Evolutionary conservation across 805 yeast genomes (phyloP), one percentile per base, ranked within the genome.

Genomic region (Blastobotrys mokoenaii): DNA sequence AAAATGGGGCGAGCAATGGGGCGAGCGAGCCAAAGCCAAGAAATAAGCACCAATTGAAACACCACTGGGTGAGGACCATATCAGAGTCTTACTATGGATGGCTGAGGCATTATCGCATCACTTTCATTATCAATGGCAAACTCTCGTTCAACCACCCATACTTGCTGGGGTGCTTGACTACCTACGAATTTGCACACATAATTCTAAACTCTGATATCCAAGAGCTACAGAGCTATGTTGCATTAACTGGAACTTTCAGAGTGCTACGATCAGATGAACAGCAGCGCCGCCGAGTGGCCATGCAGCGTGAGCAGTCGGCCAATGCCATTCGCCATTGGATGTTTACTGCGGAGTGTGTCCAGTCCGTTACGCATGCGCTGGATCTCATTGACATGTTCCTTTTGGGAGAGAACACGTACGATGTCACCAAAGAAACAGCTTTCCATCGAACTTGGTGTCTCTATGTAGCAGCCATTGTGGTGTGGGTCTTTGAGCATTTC

Each of bases 111-210:
- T 55, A 55, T 45, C 42, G 50, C 25, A 43, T 46, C 2, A 41
- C 49, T n/a, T 55, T 55, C 43, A 47, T 54, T 6, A 44, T 41
- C 18, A 50, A 41, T 40, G 56, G 56, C 5, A 47, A 43, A 20
- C 40, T 55, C 18, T 51, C 59, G 22, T 45, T 40, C 36, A 48
- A 52, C 45, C 59, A 55, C 38, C 58, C 59, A 5, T 55, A 55
- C 40, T 46, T 54, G 8, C 44, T 51, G 15, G 59, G 59, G 11
- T 50, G 56, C 40, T 38, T 55, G 31, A 47, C 56, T 20, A 54
- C 55, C 1, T 55, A 55, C 40, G 56, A 54, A 38, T 45, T 49
- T 36, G 58, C 59, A 10, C 57, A 55, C 30, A 48, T 55, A 1
- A 46, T 49, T 12, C 50, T 54, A 9, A 45, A 54, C 38, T 44